A percentile compares a stretch with the other conserved stretches of the same genome.
Evolutionary conservation across 1,284 basidiomycete species (phyloP).

Genomic region (Ceratorhiza oryzae-sativae): DNA sequence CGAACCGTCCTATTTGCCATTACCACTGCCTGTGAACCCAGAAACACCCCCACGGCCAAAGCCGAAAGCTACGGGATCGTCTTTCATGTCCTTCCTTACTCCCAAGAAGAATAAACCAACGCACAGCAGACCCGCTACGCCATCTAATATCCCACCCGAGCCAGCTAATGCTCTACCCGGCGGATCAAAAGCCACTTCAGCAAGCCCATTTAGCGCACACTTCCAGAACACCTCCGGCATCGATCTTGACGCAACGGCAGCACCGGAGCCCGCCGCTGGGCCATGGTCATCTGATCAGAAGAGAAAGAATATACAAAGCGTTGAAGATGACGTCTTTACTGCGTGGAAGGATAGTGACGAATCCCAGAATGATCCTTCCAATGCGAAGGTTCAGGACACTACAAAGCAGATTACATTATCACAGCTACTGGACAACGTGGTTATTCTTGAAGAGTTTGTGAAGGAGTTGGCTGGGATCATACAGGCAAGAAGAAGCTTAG

Average conservation of each 20-base stretch:
- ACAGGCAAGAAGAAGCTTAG: conserved; percentile 82
- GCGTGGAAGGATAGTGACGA: conserved; percentile 51
- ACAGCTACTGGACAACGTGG: conserved; percentile 89
- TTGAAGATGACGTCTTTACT: conserved; percentile 72
- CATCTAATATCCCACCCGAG: conserved; percentile 51
- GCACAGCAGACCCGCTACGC: conserved; percentile 46
- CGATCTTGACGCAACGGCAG: conserved; percentile 73
- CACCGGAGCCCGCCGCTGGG: conserved; percentile 63
- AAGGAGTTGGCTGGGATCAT: conserved; percentile 92
- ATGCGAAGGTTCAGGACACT: conserved; percentile 44
- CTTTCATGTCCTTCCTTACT: conserved; percentile 40
- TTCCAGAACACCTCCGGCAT: conserved; percentile 81
- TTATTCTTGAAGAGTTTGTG: conserved; percentile 93
- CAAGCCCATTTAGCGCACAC: conserved; percentile 84
- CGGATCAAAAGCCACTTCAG: conserved; percentile 58
- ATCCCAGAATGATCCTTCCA: conserved; percentile 35
- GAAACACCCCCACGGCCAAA: conserved; percentile 34
- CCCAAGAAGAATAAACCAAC: conserved; percentile 32
- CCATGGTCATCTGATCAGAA: conserved; percentile 67
- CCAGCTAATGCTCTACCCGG: conserved; percentile 54
- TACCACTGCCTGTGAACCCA: conserved; percentile 40
- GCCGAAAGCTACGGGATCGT: conserved; percentile 17
- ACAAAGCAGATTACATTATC: conserved; percentile 70
- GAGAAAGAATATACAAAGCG: conserved; percentile 55
- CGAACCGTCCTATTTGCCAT: conserved; percentile 51